A percentile compares a stretch with the other conserved stretches of the same genome.
phyloP scores from a whole-genome alignment of 305 asterid genomes.

The Fraxinus nigra region DNA sequence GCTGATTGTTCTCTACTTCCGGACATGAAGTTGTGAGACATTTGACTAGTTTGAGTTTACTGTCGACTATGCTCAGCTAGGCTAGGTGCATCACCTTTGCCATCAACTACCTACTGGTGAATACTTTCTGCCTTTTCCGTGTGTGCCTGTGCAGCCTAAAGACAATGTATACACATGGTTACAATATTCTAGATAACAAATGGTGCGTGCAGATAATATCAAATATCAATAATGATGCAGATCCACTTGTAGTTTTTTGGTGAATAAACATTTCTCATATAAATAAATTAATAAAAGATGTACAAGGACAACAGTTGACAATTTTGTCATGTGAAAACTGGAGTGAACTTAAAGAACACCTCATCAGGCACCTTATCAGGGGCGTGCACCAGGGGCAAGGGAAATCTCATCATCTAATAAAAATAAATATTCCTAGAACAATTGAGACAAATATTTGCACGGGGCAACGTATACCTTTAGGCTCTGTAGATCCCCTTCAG shows the following conservation, averaged over 20 bases:
- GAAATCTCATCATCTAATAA: background rate
- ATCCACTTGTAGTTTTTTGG: background rate
- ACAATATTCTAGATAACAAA: background rate
- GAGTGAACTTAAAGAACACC: no score
- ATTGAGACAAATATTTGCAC: background rate
- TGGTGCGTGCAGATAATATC: background rate
- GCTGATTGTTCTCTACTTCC: slow-evolving; percentile 45
- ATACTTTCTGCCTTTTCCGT: slow-evolving; percentile 54
- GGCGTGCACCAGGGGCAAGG: background rate
- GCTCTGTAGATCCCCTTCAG: background rate
- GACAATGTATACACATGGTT: background rate
- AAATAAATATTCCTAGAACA: background rate
- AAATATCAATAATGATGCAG: background rate
- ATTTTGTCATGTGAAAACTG: no score
- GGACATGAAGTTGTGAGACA: slow-evolving; percentile 30
- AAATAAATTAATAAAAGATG: no score
- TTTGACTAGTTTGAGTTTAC: slow-evolving; percentile 31
- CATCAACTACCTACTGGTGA: slow-evolving; percentile 38
- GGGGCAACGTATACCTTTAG: background rate
- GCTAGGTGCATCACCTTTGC: slow-evolving; percentile 31
- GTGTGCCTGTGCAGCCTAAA: slow-evolving; percentile 66
- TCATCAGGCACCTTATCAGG: no score
- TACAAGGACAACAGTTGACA: background rate
- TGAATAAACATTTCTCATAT: background rate
- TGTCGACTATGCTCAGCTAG: slow-evolving; percentile 34